phyloP scores from a whole-genome alignment of 257 asterid species.

The Solanum corneliomulleri region DNA sequence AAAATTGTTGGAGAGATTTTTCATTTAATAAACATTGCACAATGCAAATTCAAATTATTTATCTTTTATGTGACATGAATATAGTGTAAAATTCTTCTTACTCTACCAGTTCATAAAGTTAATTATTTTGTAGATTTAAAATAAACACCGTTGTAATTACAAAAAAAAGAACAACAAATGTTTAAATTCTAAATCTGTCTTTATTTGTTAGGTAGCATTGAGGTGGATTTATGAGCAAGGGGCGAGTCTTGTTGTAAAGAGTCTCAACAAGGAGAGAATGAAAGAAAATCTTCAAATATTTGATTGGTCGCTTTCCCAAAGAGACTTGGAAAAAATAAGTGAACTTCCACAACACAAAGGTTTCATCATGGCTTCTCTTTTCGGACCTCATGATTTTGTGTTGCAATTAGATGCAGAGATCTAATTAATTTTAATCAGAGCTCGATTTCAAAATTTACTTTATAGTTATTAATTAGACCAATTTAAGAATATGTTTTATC shows the following conservation, averaged over 20 bases:
- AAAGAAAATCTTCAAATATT: slow-evolving; percentile 36
- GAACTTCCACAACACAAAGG: slow-evolving; percentile 31
- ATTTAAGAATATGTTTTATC: neutral
- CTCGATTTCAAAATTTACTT: neutral
- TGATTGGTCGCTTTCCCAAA: slow-evolving; percentile 31
- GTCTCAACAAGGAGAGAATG: slow-evolving; percentile 55
- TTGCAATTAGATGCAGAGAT: slow-evolving; percentile 37
- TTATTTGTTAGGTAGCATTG: slow-evolving; percentile 26
- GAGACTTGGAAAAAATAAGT: slow-evolving; percentile 27
- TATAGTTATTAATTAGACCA: neutral
- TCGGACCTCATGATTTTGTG: slow-evolving; percentile 33
- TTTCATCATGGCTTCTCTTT: slow-evolving; percentile 12
- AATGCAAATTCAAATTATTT: neutral
- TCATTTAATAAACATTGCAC: accelerated
- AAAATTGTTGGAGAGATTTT: neutral
- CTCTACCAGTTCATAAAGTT: neutral
- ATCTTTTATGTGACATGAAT: neutral
- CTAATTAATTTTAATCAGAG: neutral
- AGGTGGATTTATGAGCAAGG: slow-evolving; percentile 57
- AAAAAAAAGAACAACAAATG: neutral
- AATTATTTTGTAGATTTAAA: neutral
- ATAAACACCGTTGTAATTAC: neutral
- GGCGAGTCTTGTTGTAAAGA: slow-evolving; percentile 39
- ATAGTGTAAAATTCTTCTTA: too few relatives aligned
- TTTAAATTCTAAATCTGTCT: neutral